Conservation (phyloP, 345 rosid species). For the Rhodomyrtus tomentosa region DNA sequence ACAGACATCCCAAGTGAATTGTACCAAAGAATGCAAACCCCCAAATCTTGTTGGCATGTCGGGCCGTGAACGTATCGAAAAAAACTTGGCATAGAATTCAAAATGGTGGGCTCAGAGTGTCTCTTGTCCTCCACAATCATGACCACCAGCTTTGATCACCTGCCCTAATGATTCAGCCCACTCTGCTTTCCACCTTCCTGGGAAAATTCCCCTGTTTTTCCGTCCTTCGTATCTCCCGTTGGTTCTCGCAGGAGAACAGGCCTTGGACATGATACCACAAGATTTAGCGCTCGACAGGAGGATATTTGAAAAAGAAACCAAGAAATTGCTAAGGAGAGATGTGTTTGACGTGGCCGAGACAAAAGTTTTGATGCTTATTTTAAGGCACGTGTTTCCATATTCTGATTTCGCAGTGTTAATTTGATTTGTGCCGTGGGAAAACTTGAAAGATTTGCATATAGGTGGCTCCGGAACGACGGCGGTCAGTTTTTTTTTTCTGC, state of each 20-base stretch:
- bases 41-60: background rate
- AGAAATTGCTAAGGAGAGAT: background rate
- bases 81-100: background rate
- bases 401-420: background rate
- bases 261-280: background rate
- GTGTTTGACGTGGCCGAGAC: background rate
- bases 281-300: background rate
- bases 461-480: rapidly evolving
- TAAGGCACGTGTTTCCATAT: background rate
- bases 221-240: background rate
- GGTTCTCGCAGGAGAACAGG: background rate
- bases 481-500: background rate
- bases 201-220: background rate
- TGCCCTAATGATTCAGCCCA: background rate
- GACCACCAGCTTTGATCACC: background rate
- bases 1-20: background rate
- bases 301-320: background rate
- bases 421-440: background rate
- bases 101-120: background rate
- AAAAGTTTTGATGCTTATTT: background rate
- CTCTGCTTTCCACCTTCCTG: background rate
- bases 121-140: background rate
- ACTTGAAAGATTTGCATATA: background rate
- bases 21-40: background rate
- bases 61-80: background rate